Evolutionary conservation across 805 yeast genomes (phyloP), one percentile per base, ranked within the genome.

Genomic region (Soucietia sequanensis): DNA sequence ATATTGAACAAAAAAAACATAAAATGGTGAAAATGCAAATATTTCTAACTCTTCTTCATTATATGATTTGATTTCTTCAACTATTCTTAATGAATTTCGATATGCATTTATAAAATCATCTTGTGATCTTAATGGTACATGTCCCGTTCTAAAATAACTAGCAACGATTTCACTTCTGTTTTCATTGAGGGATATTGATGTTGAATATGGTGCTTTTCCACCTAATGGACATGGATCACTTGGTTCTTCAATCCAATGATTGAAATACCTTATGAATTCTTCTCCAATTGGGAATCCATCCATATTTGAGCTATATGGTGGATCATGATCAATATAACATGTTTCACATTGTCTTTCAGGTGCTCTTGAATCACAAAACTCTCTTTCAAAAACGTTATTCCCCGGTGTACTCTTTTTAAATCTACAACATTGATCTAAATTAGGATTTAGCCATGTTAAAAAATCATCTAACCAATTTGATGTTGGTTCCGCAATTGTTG

Each of bases 381-480:
- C 82, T 5, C 31, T 19, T 33, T 32, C 23, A 19, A 33, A 39
- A 13, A 41, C 37, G 5, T 33, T 32, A 6, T 34, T 33, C 3
- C 65, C 59, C 5, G 34, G 14, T 12, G 23, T 34, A 1, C 66
- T 65, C 47, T 81, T 83, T 43, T 75, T 77, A 27, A 81, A 58
- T 17, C 91, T 65, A 53, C 99, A 91, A 58, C 99, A 91, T 42
- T 84, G 84, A 43, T 82, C 91, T 30, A 90, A 68, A 27, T 76
- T 76, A 0, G 99, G 99, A 50, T 89, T 89, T 40, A 90, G 64
- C 84, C 91, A 91, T 23, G 81, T 72, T 42, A 91, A 68, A 51
- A 78, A 91, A 54, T 93, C 97, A 60, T 91, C 99, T 33, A 90
- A 65, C 98, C 98, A 91, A 46, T 84, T 84, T 1, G 96, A 81